Conservation (phyloP, 1,139 yeast species). For the Saccharomyces hybrid region DNA sequence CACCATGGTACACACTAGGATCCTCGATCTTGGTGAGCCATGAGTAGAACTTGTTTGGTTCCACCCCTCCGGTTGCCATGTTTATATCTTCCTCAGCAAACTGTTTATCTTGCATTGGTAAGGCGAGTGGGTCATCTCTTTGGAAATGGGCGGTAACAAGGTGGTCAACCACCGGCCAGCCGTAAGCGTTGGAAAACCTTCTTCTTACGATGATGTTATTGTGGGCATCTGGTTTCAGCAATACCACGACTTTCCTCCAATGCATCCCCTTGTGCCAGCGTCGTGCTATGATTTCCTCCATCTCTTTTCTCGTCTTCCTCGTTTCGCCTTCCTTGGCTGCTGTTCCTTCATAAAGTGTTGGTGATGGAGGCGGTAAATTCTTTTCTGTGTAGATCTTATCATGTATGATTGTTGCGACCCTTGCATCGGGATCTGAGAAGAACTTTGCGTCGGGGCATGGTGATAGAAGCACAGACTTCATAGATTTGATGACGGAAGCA, state of each 20-base stretch:
- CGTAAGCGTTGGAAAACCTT: slow-evolving; percentile 87
- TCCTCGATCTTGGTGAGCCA: slow-evolving; percentile 10
- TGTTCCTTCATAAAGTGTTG: slow-evolving; percentile 16
- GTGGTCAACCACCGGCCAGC: slow-evolving; percentile 92
- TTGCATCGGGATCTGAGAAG: slow-evolving; percentile 48
- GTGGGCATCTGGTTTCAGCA: slow-evolving; percentile 86
- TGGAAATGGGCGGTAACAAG: slow-evolving; percentile 56
- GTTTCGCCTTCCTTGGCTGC: slow-evolving; percentile 18
- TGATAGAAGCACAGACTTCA: slow-evolving; percentile 63
- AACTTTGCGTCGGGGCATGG: slow-evolving; percentile 65
- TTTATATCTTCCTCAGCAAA: neutral
- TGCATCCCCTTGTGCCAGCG: slow-evolving; percentile 74
- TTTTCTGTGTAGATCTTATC: slow-evolving; percentile 60
- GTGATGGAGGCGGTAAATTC: slow-evolving; percentile 44
- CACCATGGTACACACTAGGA: neutral
- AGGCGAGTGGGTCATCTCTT: neutral
- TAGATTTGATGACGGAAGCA: slow-evolving; percentile 66
- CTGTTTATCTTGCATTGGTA: neutral
- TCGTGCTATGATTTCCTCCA: slow-evolving; percentile 77
- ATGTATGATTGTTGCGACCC: slow-evolving; percentile 52
- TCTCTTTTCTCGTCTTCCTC: slow-evolving; percentile 41
- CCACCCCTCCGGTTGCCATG: neutral
- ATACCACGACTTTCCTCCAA: slow-evolving; percentile 89
- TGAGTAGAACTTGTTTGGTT: slow-evolving; percentile 7
- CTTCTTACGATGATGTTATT: slow-evolving; percentile 86